phyloP scores from a whole-genome alignment of 139 green algal genomes.

The Micromonas commoda region DNA sequence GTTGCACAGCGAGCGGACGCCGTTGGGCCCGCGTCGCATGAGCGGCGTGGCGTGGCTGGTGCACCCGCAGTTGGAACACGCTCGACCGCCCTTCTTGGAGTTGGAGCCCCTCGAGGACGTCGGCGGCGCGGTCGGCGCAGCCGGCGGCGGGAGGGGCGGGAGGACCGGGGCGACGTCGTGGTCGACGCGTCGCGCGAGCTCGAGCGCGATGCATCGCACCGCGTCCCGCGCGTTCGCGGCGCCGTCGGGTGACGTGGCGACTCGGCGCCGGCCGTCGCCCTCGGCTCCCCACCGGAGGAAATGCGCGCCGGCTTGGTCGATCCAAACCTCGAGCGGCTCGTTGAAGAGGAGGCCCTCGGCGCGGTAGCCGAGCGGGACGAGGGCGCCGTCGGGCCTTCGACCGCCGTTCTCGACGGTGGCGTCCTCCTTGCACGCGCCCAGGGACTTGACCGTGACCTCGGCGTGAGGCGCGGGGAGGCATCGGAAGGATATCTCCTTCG shows the following conservation, averaged over 20 bases:
- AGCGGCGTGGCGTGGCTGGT: conserved; percentile 5
- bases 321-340: not conserved
- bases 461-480: not conserved
- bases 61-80: conserved; percentile 12
- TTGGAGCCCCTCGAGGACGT: no score
- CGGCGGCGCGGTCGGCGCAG: not conserved
- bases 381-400: not conserved
- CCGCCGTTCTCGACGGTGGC: not conserved
- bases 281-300: not conserved
- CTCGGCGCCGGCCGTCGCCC: not conserved
- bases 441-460: not conserved
- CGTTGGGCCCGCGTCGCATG: conserved; percentile 15
- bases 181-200: not conserved
- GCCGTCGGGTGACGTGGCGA: not conserved
- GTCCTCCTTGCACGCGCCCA: not conserved
- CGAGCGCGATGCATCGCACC: not conserved
- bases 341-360: not conserved
- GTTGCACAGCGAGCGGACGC: conserved; percentile 11
- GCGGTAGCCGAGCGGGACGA: conserved; percentile 3
- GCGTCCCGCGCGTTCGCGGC: not conserved
- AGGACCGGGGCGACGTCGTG: not conserved
- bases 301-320: conserved; percentile 1
- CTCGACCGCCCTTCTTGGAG: not conserved
- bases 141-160: not conserved
- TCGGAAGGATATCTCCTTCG: not conserved